Percentiles rank a stretch among this genome's conserved stretches.
Conservation (phyloP, 331 rosid species). For the Prunus yedoensis region DNA sequence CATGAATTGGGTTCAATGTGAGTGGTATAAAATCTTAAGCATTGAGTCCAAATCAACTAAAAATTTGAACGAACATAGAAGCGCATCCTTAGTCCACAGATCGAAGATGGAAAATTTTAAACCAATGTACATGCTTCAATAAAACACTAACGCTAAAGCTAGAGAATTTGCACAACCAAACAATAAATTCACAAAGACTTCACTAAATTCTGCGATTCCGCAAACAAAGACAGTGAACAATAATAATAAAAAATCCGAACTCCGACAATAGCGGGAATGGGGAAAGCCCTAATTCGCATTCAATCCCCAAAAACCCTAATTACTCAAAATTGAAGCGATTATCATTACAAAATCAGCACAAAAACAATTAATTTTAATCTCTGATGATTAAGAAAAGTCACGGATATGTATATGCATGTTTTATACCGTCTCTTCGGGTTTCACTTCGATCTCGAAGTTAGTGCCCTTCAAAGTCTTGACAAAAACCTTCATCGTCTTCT, state of each 20-base stretch:
- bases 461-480: slow-evolving; percentile 74
- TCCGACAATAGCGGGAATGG: too few species aligned
- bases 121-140: not conserved
- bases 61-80: not conserved
- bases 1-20: not conserved
- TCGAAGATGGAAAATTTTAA: not conserved
- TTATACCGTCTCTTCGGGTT: slow-evolving; percentile 52
- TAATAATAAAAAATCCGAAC: not conserved
- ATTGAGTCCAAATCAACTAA: not conserved
- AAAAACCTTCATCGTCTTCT: slow-evolving; percentile 58
- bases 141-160: not conserved
- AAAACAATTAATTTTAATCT: not conserved
- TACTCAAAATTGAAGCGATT: slow-evolving; percentile 16
- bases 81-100: not conserved
- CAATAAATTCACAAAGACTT: not conserved
- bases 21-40: not conserved
- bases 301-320: slow-evolving; percentile 23
- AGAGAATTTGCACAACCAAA: not conserved
- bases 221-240: not conserved
- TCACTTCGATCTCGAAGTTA: slow-evolving; percentile 66
- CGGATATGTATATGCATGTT: not conserved
- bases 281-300: slow-evolving; percentile 24
- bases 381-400: not conserved
- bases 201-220: not conserved
- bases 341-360: not conserved